phyloP scores from a whole-genome alignment of 1,284 basidiomycete genomes.

The Leccinum pseudoinsigne region DNA sequence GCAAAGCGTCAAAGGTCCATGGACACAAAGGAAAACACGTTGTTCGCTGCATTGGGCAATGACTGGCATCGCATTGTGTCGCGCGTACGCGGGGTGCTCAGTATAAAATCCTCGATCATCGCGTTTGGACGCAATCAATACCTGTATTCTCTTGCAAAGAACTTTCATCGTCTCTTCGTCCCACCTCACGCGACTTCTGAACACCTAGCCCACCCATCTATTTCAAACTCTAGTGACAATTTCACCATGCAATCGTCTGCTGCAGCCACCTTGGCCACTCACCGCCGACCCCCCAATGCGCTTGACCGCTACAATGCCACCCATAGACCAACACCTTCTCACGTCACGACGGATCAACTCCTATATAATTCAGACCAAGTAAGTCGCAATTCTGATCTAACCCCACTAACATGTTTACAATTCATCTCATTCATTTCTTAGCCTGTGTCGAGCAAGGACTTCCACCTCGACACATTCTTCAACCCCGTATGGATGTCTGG shows the following conservation, averaged over 20 bases:
- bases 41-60: constrained; percentile 1
- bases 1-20: background rate
- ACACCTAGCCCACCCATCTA: background rate
- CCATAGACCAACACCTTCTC: background rate
- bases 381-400: background rate
- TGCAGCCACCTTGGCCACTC: background rate
- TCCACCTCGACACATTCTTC: constrained; percentile 23
- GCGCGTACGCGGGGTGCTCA: constrained; percentile 3
- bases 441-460: constrained; percentile 8
- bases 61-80: background rate
- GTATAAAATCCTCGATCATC: constrained; percentile 19
- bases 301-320: background rate
- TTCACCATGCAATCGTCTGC: constrained; percentile 5
- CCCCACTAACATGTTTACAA: background rate
- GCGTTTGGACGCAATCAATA: background rate
- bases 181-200: background rate
- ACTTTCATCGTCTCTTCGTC: background rate
- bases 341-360: background rate
- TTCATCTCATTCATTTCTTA: background rate
- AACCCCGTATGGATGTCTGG: constrained; percentile 24
- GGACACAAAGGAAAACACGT: constrained; percentile 15
- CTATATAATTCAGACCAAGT: constrained; percentile 5
- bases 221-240: background rate
- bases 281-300: background rate
- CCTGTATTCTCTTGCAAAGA: background rate